Evolutionary conservation across 257 asterid species (phyloP).

Genomic region (Penstemon davidsonii): DNA sequence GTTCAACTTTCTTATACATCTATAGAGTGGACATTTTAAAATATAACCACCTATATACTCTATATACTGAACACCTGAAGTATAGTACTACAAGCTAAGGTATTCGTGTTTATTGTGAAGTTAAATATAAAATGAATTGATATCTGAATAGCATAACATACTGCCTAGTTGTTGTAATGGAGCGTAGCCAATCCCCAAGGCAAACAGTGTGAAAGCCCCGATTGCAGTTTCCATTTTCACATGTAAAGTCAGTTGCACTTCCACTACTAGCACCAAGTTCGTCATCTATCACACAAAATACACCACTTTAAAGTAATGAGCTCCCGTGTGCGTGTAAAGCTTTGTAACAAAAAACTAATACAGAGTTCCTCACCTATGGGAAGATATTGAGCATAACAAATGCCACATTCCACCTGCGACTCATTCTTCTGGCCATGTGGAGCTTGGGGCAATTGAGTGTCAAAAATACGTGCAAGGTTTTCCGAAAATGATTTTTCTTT

Average conservation of each 20-base stretch:
- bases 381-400: constrained; percentile 80
- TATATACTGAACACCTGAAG: neutral
- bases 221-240: constrained; percentile 70
- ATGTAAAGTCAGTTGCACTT: constrained; percentile 62
- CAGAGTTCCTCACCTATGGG: constrained; percentile 54
- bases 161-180: constrained; percentile 83
- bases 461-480: constrained; percentile 56
- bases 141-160: constrained; percentile 38
- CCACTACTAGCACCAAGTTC: constrained; percentile 84
- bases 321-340: neutral
- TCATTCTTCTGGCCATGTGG: constrained; percentile 45
- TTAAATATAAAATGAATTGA: neutral
- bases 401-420: constrained; percentile 76
- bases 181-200: constrained; percentile 80
- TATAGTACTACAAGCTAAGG: neutral
- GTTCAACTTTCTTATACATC: neutral
- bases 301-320: no score
- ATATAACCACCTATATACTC: neutral
- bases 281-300: constrained; percentile 50
- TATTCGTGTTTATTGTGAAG: neutral
- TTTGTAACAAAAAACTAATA: neutral
- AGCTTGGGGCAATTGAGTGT: constrained; percentile 54
- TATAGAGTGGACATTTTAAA: neutral
- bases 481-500: constrained; percentile 53
- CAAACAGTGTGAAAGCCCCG: constrained; percentile 75